Percentiles rank a stretch among this genome's conserved stretches.
Conservation (phyloP, 78 protist species). For the Protostelium mycophagum region DNA sequence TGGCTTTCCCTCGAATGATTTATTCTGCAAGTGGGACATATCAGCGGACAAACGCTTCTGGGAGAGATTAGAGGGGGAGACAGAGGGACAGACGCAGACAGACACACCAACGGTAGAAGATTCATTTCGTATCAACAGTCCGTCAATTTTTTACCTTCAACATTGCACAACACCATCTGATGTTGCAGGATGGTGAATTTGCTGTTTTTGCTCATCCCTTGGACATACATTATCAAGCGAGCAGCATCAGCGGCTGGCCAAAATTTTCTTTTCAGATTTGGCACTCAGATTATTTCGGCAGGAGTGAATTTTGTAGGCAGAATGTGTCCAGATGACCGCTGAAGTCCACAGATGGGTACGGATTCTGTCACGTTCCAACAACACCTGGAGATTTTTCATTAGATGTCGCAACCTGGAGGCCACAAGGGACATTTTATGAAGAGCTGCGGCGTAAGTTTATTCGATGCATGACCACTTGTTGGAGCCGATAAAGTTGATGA, state of each 20-base stretch:
- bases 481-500: background rate
- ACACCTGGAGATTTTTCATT: conserved; percentile 15
- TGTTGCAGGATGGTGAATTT: background rate
- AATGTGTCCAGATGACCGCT: background rate
- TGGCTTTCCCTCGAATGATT: background rate
- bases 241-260: conserved; percentile 31
- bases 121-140: too few species aligned
- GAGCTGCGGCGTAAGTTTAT: background rate
- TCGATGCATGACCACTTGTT: background rate
- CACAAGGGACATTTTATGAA: conserved; percentile 15
- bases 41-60: background rate
- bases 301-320: background rate
- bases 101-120: background rate
- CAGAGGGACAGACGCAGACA: conserved; percentile 28
- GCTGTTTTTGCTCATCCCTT: conserved; percentile 21
- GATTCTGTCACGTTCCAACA: conserved; percentile 24
- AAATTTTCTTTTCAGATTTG: conserved; percentile 8
- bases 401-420: conserved; percentile 20
- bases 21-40: conserved; percentile 12
- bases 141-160: too few species aligned
- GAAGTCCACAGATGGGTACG: conserved; percentile 19
- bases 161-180: background rate
- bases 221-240: conserved; percentile 19
- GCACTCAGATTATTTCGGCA: conserved; percentile 13
- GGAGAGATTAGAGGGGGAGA: background rate